These are phyloP conservation scores for Boletus vermiculosoides DNA, from an alignment of 768 basidiomycete genomes.

Conservation along the genomic window DNA sequence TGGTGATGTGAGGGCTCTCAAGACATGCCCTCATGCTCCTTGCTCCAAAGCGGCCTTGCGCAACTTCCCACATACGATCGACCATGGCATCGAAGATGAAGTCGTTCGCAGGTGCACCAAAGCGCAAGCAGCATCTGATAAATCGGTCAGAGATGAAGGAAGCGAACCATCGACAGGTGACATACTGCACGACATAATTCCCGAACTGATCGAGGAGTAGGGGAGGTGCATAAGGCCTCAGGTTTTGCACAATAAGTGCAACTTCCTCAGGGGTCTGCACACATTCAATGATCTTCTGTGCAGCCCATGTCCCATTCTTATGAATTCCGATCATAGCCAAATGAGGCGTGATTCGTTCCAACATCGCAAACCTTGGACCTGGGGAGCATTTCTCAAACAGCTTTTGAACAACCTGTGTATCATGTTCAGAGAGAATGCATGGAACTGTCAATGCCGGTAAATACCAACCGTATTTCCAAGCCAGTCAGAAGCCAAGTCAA, in stretches of 20 bases:
- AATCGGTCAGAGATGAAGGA: constrained; percentile 6
- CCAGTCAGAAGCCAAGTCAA: constrained; percentile 96
- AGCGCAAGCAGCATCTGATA: constrained; percentile 81
- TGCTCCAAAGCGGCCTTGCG: constrained; percentile 96
- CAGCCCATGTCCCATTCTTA: constrained; percentile 99
- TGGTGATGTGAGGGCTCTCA: constrained; percentile 82
- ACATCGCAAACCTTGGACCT: constrained; percentile 78
- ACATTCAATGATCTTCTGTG: constrained; percentile 98
- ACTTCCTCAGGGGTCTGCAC: constrained; percentile 87
- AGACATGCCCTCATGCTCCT: constrained; percentile 97
- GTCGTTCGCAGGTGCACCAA: constrained; percentile 85
- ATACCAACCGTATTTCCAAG: constrained; percentile 79
- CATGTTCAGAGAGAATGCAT: constrained; percentile 3
- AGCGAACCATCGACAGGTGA: constrained; percentile 13
- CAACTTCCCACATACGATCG: constrained; percentile 98
- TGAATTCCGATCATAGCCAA: constrained; percentile 98
- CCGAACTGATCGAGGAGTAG: constrained; percentile 92
- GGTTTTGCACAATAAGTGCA: constrained; percentile 76
- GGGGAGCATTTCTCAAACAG: constrained; percentile 88
- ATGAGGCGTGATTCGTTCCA: constrained; percentile 91
- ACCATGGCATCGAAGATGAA: constrained; percentile 98
- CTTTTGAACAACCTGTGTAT: constrained; percentile 85
- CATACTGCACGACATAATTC: constrained; percentile 91
- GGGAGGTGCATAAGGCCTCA: constrained; percentile 90
- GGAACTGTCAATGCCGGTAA: neutral